Base-by-base conservation (phyloP, 2,329 filamentous ascomycete species). In the Macroventuria anomochaeta region DNA sequence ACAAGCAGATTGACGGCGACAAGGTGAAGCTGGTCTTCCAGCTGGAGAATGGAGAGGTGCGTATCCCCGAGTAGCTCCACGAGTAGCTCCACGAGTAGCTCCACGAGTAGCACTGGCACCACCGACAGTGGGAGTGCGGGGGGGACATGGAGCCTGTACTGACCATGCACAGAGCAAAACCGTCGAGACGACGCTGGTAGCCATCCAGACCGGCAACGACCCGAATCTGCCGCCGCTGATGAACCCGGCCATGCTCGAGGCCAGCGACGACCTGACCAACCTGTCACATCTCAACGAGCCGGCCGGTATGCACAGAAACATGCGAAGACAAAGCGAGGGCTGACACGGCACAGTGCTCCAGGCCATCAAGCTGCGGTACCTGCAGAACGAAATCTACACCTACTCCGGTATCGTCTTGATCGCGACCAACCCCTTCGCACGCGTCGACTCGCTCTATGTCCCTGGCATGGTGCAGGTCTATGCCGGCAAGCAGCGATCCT, bases 391-490 rank as follows among this genome's bases (percentile, higher is more conserved):
- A 77, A 99, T 99, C 70, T 99, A 99, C 82, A 99, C 95, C 71
- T 99, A 99, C 81, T 96, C 91, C 75, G 95, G 95, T 73, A 97
- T 99, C 72, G 95, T 99, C 62, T 83, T 99, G 66, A 99, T 99
- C 80, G 95, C 95, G 59, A 96, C 95, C 60, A 99, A 99, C 79
- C 95, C 95, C 18, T 99, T 99, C 71, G 95, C 96, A 47, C 86
- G 95, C 62, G 93, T 99, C 64, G 95, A 99, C 76, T 99, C 95
- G 34, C 86, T 99, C 71, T 99, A 99, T 77, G 95, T 99, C 10
- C 93, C 93, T 15, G 95, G 95, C 63, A 99, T 99, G 93, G 93
- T 99, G n/a, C 95, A 99, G 76, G 92, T 97, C 32, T 99, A 99
- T 78, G 93, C 95, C 51, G 95, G 95, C 71, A 97, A 93, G 78